A percentile compares a stretch with the other conserved stretches of the same genome.
phyloP scores from a whole-genome alignment of 2,329 filamentous ascomycete species.

The Nigrograna mackinnonii region DNA sequence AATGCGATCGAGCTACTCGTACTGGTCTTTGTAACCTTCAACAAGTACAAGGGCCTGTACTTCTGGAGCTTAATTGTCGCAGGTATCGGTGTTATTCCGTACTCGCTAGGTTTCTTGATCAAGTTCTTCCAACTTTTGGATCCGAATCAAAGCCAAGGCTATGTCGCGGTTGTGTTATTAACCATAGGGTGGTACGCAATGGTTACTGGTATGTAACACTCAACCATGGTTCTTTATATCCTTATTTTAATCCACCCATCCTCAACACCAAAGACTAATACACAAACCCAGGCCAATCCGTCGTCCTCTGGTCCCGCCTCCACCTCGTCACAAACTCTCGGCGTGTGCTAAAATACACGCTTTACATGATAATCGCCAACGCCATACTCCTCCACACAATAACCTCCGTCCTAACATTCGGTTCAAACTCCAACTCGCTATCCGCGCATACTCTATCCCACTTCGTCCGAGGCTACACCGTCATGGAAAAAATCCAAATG shows the following conservation, averaged over 20 bases:
- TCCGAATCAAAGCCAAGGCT: slow-evolving; percentile 22
- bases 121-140: slow-evolving; percentile 43
- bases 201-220: slow-evolving; percentile 50
- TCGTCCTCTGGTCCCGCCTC: slow-evolving; percentile 66
- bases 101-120: slow-evolving; percentile 52
- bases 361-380: slow-evolving; percentile 62
- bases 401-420: slow-evolving; percentile 60
- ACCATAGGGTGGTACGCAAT: slow-evolving; percentile 62
- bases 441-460: slow-evolving; percentile 18
- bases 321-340: slow-evolving; percentile 61
- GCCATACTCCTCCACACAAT: slow-evolving; percentile 57
- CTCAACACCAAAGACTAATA: slow-evolving; percentile 8
- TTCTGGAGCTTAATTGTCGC: slow-evolving; percentile 54
- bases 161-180: slow-evolving; percentile 48
- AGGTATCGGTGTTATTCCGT: slow-evolving; percentile 49
- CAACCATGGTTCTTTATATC: neutral
- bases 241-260: slow-evolving; percentile 30
- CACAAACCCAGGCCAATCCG: slow-evolving; percentile 51
- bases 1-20: slow-evolving; percentile 51
- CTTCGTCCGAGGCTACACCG: slow-evolving; percentile 40
- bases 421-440: slow-evolving; percentile 46
- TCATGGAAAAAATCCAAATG: slow-evolving; percentile 53
- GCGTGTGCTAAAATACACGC: slow-evolving; percentile 51
- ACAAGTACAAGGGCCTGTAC: slow-evolving; percentile 51
- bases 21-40: slow-evolving; percentile 53